Base-by-base conservation (phyloP, 371 early-diverging fungal genomes). In the Thermomucor indicae-seudaticae region DNA sequence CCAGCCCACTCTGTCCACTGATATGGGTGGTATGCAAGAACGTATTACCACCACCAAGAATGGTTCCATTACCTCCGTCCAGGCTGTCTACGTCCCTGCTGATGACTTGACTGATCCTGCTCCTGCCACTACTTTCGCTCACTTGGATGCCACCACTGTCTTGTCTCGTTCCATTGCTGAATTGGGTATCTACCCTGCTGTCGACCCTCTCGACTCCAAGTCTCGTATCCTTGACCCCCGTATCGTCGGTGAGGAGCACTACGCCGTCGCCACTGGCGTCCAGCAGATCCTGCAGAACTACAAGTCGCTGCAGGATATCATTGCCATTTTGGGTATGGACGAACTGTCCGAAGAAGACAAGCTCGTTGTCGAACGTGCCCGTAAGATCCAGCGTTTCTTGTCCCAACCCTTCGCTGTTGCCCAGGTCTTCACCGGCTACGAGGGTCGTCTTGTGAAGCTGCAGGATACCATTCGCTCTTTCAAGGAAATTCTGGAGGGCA, bases 61-160 rank as follows among this genome's bases (percentile, higher is more conserved):
- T 87, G 97, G 97, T 66, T 97, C 97, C 62, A 97, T 97, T 67
- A 97, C 97, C 53, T 95, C 96, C 55, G 97, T 97, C 62, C 90
- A 89, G 83, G 97, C 97, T 63, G 90, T 97, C 78, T 97, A 95
- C 78, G 96, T 97, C 71, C 97, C 97, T 49, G 97, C 97, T 79
- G 97, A 97, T 75, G 97, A 97, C 85, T 91, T 97, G 89, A 97
- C 97, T 50, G 97, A 97, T 85, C 97, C 97, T 57, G 97, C 97
- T 55, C 97, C 97, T 51, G 95, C 96, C 77, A 97, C 97, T 68
- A 96, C 97, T 58, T 97, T 97, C 78, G 95, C 96, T 47, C 97
- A 97, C 76, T 89, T 95, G 83, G 97, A 97, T 81, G 96, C 97
- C 84, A 97, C 96, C 80, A 96, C 97, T 75, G 97, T 97, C 64